A percentile compares a stretch with the other conserved stretches of the same genome.
Evolutionary conservation across 139 green algal species (phyloP).

Genomic region (Edaphochlamys debaryana): DNA sequence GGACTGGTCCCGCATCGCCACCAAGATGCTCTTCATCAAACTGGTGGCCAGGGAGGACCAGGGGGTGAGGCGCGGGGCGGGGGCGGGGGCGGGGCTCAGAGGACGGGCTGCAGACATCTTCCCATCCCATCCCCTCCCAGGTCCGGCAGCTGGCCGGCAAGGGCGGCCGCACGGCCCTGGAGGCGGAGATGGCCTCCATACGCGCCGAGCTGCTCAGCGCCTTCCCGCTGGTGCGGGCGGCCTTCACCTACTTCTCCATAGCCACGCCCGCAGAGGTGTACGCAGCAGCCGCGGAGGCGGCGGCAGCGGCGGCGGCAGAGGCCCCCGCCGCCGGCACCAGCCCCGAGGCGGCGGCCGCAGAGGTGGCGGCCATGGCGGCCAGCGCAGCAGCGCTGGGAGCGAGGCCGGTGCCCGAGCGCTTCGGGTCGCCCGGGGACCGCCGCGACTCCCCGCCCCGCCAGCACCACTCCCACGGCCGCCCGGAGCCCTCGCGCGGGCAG

Average conservation of each 20-base stretch:
- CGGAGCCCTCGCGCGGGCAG: too few species aligned
- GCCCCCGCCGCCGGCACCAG: background rate
- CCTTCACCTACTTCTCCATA: conserved; percentile 32
- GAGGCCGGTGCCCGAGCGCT: too few species aligned
- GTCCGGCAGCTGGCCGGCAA: conserved; percentile 16
- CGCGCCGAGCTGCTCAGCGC: background rate
- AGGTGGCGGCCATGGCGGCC: conserved; percentile 1
- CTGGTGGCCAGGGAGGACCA: conserved; percentile 35
- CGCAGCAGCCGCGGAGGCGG: background rate
- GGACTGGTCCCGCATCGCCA: conserved; percentile 21
- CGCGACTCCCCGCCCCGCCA: too few species aligned
- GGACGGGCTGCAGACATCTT: background rate
- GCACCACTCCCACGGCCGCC: too few species aligned
- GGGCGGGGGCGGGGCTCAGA: background rate
- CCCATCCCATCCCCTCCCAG: too few species aligned
- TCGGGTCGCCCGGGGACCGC: too few species aligned
- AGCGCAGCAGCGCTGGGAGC: too few species aligned
- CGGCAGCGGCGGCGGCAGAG: background rate
- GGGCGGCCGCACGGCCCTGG: conserved; percentile 1
- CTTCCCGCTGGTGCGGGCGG: conserved; percentile 1
- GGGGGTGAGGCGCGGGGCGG: background rate
- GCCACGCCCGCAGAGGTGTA: background rate
- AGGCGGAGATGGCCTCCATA: conserved; percentile 18
- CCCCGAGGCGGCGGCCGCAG: conserved; percentile 3
- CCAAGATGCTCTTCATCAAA: conserved; percentile 35